Base-by-base conservation (phyloP, 805 yeast genomes). In the Sporopachydermia lactativora region DNA sequence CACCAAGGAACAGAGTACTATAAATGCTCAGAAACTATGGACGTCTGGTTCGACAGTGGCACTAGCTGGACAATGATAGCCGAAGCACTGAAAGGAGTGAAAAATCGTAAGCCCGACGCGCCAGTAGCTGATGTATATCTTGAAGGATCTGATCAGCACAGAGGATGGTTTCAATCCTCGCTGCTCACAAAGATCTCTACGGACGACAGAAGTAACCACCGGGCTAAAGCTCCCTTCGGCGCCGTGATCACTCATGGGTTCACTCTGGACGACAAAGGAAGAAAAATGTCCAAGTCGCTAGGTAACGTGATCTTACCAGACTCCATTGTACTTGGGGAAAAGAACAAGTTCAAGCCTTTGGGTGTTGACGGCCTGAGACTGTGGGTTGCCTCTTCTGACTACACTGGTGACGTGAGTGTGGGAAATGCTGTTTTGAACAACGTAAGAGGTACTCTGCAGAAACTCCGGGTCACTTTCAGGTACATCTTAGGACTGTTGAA, bases 151-250 rank as follows among this genome's bases (percentile, higher is more conserved):
- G 99, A 92, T 54, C 99, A 92, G 58, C 98, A 92, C 54, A 72
- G 99, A 45, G 99, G 99, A 1, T 92, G 99, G 99, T 92, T 92
- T 57, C 99, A 92, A 62, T 83, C 95, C 19, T 85, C 96, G 1
- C 61, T 92, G 18, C 62, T 92, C 43, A 86, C 94, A 17, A 81
- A 76, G 52, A 70, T 85, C 16, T 81, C 81, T 3, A 52, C 60
- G 6, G 55, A 55, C 3, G 45, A 39, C 5, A 38, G 52, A 11
- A 61, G 59, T 47, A 50, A 60, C 31, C 47, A 62, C 1, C 52
- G 50, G 3, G 45, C 55, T 1, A 42, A 36, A 0, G 75, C 82
- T 0, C 97, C 98, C 0, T 92, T 72, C 58, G 70, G 70, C 44
- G 66, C 70, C 17, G 71, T 92, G 31, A 70, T 92, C 18, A 92